Conservation (phyloP, 768 basidiomycete species). For the Mycena filopes region DNA sequence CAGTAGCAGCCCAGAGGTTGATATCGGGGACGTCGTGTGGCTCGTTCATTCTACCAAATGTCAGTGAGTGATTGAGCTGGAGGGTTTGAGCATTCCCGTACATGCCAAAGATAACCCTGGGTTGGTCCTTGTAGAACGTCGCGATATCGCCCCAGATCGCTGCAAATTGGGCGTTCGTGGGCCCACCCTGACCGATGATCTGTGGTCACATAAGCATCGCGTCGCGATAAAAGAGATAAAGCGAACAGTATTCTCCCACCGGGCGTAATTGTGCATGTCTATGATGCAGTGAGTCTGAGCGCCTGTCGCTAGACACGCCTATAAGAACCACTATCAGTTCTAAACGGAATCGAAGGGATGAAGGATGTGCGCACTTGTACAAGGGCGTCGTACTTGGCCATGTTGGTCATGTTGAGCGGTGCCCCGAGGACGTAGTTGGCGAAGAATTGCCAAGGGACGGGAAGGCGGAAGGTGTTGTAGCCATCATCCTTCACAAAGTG, state of each 20-base stretch:
- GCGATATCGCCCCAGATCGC: slow-evolving; percentile 64
- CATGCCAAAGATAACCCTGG: slow-evolving; percentile 60
- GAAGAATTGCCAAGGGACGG: slow-evolving; percentile 69
- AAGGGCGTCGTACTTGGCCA: slow-evolving; percentile 61
- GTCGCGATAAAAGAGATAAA: background rate
- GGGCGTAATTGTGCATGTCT: slow-evolving; percentile 71
- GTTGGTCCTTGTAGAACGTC: slow-evolving; percentile 53
- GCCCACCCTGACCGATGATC: slow-evolving; percentile 74
- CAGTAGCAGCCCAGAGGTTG: slow-evolving; percentile 57
- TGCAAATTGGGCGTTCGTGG: slow-evolving; percentile 64
- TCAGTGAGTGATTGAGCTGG: background rate
- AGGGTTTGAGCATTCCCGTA: slow-evolving; percentile 37
- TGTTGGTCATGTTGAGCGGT: slow-evolving; percentile 53
- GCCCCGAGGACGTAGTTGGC: slow-evolving; percentile 50
- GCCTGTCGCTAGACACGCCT: slow-evolving; percentile 57
- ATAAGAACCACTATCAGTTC: background rate
- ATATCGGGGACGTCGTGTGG: slow-evolving; percentile 66
- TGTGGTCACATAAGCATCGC: slow-evolving; percentile 18
- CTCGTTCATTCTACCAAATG: slow-evolving; percentile 63
- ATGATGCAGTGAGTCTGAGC: slow-evolving; percentile 65
- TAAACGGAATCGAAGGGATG: background rate
- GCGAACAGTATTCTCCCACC: slow-evolving; percentile 58
- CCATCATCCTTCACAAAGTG: slow-evolving; percentile 67
- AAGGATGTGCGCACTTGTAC: slow-evolving; percentile 50
- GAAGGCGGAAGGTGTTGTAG: slow-evolving; percentile 68